phyloP scores from a whole-genome alignment of 2,329 filamentous ascomycete species.

The Calonectria pauciramosa region DNA sequence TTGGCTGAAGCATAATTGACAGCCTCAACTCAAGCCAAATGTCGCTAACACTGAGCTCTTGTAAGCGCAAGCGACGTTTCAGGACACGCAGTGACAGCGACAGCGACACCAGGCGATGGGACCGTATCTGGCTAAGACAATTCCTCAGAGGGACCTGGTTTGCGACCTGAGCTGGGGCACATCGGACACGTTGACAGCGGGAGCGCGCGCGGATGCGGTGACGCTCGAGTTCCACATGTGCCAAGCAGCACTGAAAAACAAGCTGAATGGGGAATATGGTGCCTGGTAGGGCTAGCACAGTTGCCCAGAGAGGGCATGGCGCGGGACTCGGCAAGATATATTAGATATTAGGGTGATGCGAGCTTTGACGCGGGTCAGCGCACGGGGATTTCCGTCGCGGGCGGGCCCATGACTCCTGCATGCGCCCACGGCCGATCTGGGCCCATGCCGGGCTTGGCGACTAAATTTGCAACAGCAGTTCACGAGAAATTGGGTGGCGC shows the following conservation, averaged over 20 bases:
- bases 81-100: not conserved
- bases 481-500: not conserved
- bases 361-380: not conserved
- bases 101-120: not conserved
- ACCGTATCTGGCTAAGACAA: not conserved
- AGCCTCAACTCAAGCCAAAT: not conserved
- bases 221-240: not conserved
- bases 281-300: not conserved
- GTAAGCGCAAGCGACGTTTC: not conserved
- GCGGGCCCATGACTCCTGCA: not conserved
- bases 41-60: not conserved
- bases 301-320: not conserved
- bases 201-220: not conserved
- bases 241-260: not conserved
- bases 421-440: not conserved
- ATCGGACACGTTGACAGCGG: not conserved
- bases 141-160: not conserved
- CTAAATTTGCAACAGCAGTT: not conserved
- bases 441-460: not conserved
- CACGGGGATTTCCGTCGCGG: not conserved
- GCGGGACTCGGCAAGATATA: not conserved
- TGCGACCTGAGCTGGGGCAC: not conserved
- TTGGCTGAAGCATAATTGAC: not conserved
- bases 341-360: not conserved
- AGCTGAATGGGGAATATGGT: not conserved